Conservation (phyloP, 768 basidiomycete species). For the Myochromella boudieri region DNA sequence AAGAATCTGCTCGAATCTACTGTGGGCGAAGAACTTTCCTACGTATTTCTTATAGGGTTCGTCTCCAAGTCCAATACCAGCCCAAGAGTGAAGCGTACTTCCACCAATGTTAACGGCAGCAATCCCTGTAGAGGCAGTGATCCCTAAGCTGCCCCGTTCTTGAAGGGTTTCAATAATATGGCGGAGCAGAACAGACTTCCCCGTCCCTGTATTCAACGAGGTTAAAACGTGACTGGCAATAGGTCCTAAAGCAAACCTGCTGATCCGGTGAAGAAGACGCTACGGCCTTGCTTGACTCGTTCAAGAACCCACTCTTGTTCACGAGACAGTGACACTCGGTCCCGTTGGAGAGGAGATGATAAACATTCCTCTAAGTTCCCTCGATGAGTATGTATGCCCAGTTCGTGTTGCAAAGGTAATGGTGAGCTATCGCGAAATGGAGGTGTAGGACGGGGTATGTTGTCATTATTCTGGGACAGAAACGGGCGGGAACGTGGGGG, state of each 20-base stretch:
- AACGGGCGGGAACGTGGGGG: no score
- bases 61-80: conserved; percentile 75
- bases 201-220: conserved; percentile 50
- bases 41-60: conserved; percentile 52
- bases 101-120: conserved; percentile 86
- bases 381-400: no score
- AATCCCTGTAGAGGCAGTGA: conserved; percentile 80
- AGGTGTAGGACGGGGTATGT: no score
- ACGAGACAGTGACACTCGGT: conserved; percentile 40
- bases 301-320: conserved; percentile 52
- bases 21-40: conserved; percentile 49
- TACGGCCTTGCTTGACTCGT: conserved; percentile 57
- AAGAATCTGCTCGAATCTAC: conserved; percentile 36
- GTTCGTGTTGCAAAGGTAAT: no score
- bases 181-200: conserved; percentile 79
- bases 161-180: conserved; percentile 62
- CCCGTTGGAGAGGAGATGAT: background rate
- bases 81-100: conserved; percentile 78
- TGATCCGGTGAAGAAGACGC: conserved; percentile 84
- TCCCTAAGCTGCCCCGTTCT: conserved; percentile 44
- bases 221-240: background rate
- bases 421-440: no score
- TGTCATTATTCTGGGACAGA: no score
- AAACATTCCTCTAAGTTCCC: no score
- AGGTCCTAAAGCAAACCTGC: conserved; percentile 49